These are phyloP conservation scores for Penicillium ochrochloron DNA, from an alignment of 495 filamentous ascomycete species.

Conservation along the genomic window DNA sequence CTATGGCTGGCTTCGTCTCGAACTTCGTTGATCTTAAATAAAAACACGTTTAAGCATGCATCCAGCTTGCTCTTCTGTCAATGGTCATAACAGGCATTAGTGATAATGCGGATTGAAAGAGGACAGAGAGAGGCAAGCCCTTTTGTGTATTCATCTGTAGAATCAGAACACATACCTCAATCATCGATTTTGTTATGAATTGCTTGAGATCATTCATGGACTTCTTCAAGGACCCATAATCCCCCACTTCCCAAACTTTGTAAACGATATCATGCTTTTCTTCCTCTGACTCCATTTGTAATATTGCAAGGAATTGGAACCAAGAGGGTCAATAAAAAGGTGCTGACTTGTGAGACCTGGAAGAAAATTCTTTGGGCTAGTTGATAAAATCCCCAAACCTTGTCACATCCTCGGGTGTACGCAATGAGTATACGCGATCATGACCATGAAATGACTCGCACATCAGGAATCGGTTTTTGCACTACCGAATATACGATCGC, in stretches of 20 bases:
- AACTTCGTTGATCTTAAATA: background rate
- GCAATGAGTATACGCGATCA: background rate
- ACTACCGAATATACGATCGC: too few relatives aligned
- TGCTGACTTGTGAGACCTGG: too few relatives aligned
- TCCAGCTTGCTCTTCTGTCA: background rate
- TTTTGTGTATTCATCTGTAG: too few relatives aligned
- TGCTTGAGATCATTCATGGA: background rate
- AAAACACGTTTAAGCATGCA: background rate
- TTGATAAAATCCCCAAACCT: too few relatives aligned
- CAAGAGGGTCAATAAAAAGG: background rate
- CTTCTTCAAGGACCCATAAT: background rate
- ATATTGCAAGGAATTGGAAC: background rate
- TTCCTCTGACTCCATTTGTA: background rate
- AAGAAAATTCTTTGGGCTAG: too few relatives aligned
- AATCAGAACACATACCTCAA: background rate
- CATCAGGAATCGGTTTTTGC: background rate
- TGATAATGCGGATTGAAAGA: too few relatives aligned
- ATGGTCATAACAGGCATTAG: background rate
- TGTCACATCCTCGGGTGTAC: too few relatives aligned
- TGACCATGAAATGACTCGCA: slow-evolving; percentile 10
- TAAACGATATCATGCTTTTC: too few relatives aligned
- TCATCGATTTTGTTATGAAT: background rate
- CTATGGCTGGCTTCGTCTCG: background rate
- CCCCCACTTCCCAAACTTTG: background rate
- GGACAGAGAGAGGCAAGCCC: too few relatives aligned